Percentiles rank a stretch among this genome's conserved stretches.
Evolutionary conservation across 202 grass and related monocot genomes (phyloP).

Genomic region (Hordeum pubiflorum): DNA sequence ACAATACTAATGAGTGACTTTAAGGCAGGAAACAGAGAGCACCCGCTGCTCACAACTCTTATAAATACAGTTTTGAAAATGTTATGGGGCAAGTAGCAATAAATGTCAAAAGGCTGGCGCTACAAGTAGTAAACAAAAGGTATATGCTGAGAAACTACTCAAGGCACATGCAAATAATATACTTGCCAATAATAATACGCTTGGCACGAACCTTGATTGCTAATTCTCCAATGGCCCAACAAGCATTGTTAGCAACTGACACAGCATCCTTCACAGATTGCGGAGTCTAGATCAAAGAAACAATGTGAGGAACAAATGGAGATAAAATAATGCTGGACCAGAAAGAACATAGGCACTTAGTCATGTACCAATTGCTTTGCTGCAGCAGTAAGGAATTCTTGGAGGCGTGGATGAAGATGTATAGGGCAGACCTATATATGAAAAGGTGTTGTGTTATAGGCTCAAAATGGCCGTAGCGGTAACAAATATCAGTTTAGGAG

Average conservation of each 20-base stretch:
- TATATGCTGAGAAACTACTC: background rate
- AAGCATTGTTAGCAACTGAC: constrained; percentile 99
- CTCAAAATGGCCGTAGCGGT: background rate
- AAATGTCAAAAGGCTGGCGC: background rate
- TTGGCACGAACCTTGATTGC: constrained; percentile 74
- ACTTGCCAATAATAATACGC: too few relatives aligned
- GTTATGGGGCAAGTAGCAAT: background rate
- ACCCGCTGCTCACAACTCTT: background rate
- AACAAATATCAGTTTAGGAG: constrained; percentile 12
- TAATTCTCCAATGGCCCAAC: constrained; percentile 98
- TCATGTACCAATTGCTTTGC: constrained; percentile 79
- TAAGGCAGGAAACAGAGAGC: background rate
- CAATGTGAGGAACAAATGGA: constrained; percentile 31
- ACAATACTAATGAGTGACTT: background rate
- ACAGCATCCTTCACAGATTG: constrained; percentile 79
- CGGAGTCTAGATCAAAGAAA: constrained; percentile 44
- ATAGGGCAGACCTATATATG: constrained; percentile 70
- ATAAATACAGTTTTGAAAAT: background rate
- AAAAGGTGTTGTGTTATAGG: constrained; percentile 23
- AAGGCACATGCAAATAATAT: background rate
- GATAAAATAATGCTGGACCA: constrained; percentile 10
- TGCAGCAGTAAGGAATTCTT: constrained; percentile 89
- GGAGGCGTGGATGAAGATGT: constrained; percentile 71
- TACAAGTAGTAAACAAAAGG: background rate
- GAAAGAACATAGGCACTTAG: constrained; percentile 18